Base-by-base conservation (phyloP, 169 alveolate species). In the Plasmodium blacklocki region DNA sequence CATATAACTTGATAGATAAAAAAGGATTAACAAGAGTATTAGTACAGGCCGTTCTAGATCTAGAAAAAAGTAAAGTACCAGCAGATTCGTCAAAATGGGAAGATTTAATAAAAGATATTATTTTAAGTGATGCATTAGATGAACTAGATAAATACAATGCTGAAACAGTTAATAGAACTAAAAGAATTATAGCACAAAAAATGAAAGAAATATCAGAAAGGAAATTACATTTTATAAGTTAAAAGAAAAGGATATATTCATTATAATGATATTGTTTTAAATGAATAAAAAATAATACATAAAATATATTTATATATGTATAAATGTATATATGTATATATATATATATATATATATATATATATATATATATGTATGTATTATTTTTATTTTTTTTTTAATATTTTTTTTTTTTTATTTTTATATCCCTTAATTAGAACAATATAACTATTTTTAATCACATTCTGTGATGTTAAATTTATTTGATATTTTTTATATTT, bases 1-100 rank as follows among this genome's bases (percentile, higher is more conserved):
- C 93, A 6, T 93, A 93, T 63, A 96, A 97, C 47, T 71, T 95
- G 39, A 93, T 95, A 3, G 93, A 87, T 23, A 92, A 89, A 60
- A 85, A 88, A 67, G 96, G 94, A 1, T 86, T 93, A 18, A 93
- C 96, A 18, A 91, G 97, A 29, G 97, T 95, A 9, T 93, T 95
- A 6, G 96, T 93, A 29, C 92, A 93, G 64, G 96, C 96, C 1
- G 96, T 93, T 45, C 80, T 93, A 45, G 96, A 93, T 32, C 87
- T 93, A 26, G 93, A 92, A 66, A 94, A 92, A 23, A 92, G 93
- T 71, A 72, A 71, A 66, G 88, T 90, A 1, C 93, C 93, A 56
- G 95, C 89, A 45, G 89, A 74, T 43, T 93, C 96, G n/a, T 78
- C 89, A 3, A 93, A 93, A 88, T 93, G 96, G 96, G 93, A 93